Evolutionary conservation across 805 yeast genomes (phyloP).

Genomic region (Metschnikowia colocasiae): DNA sequence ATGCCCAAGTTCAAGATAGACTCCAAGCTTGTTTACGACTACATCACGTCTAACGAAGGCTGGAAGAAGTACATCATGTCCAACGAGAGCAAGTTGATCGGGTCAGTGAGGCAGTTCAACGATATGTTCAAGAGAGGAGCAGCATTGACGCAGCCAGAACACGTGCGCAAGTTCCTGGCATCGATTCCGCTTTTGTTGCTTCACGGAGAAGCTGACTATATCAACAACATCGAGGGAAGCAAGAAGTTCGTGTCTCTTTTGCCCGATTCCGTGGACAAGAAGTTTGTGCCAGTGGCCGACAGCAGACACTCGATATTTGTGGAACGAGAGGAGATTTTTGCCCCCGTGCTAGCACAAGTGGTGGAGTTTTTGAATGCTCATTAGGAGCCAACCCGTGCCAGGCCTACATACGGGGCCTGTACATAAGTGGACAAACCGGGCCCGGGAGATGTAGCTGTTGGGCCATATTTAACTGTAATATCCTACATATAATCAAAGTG

Average conservation of each 20-base stretch:
- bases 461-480: too few relatives aligned
- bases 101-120: slow-evolving; percentile 52
- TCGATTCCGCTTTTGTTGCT: slow-evolving; percentile 49
- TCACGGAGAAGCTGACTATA: slow-evolving; percentile 62
- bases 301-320: slow-evolving; percentile 45
- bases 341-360: slow-evolving; percentile 33
- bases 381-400: neutral
- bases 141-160: slow-evolving; percentile 36
- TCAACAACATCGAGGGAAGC: slow-evolving; percentile 53
- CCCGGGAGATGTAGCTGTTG: too few relatives aligned
- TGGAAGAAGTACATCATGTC: slow-evolving; percentile 45
- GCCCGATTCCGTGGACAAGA: slow-evolving; percentile 31
- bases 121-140: slow-evolving; percentile 67
- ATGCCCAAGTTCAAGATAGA: slow-evolving; percentile 52
- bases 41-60: slow-evolving; percentile 46
- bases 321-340: slow-evolving; percentile 44
- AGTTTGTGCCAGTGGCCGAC: slow-evolving; percentile 26
- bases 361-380: slow-evolving; percentile 28
- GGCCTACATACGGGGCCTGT: too few relatives aligned
- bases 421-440: too few relatives aligned
- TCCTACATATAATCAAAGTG: too few relatives aligned
- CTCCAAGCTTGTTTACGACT: slow-evolving; percentile 53
- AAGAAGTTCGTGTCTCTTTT: slow-evolving; percentile 36
- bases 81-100: slow-evolving; percentile 41
- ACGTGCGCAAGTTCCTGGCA: slow-evolving; percentile 33